These are phyloP conservation scores for Kluyveromyces nonfermentans DNA, from an alignment of 805 yeast species.

Conservation along the genomic window DNA sequence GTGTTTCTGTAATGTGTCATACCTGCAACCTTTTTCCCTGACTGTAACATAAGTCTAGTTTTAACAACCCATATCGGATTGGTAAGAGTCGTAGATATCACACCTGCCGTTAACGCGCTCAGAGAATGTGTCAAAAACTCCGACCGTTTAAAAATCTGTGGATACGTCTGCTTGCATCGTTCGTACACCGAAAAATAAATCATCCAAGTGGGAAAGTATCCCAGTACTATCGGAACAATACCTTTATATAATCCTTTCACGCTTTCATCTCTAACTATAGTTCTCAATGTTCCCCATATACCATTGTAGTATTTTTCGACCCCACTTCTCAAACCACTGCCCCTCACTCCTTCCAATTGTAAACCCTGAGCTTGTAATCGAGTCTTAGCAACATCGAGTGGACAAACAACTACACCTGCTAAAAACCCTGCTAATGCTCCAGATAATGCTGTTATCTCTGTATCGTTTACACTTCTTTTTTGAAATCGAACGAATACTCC, in stretches of 20 bases:
- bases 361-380: slow-evolving; percentile 87
- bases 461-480: slow-evolving; percentile 25
- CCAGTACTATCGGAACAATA: slow-evolving; percentile 81
- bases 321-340: slow-evolving; percentile 6
- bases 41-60: slow-evolving; percentile 86
- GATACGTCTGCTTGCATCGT: slow-evolving; percentile 51
- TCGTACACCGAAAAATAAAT: slow-evolving; percentile 90
- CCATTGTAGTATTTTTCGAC: slow-evolving; percentile 43
- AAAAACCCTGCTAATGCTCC: slow-evolving; percentile 94
- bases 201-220: slow-evolving; percentile 97
- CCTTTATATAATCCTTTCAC: slow-evolving; percentile 80
- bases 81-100: slow-evolving; percentile 71
- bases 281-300: slow-evolving; percentile 49
- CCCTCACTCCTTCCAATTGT: slow-evolving; percentile 9
- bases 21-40: slow-evolving; percentile 23
- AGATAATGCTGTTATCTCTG: slow-evolving; percentile 64
- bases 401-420: slow-evolving; percentile 87
- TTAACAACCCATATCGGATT: slow-evolving; percentile 98
- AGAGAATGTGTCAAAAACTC: slow-evolving; percentile 34
- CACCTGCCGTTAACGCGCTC: slow-evolving; percentile 82
- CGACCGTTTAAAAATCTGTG: slow-evolving; percentile 30
- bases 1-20: slow-evolving; percentile 52
- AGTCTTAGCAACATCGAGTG: slow-evolving; percentile 92
- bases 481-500: neutral
- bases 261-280: slow-evolving; percentile 73